These are phyloP conservation scores for Globisporangium cystogenes DNA, from an alignment of 352 stramenopile species.

Conservation along the genomic window DNA sequence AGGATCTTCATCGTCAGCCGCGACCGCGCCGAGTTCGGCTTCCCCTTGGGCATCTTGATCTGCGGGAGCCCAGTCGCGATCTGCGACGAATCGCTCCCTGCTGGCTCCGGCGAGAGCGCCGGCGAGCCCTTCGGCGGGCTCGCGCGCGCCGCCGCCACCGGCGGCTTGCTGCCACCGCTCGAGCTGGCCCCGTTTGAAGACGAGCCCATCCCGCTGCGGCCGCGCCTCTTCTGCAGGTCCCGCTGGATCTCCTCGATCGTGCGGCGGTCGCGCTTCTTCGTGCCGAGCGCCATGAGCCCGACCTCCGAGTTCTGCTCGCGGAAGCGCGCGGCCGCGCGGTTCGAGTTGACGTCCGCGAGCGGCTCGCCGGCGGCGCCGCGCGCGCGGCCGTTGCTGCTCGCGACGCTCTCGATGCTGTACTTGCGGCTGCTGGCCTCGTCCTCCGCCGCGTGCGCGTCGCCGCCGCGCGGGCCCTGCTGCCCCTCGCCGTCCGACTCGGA, in stretches of 20 bases:
- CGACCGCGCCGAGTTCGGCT: conserved; percentile 63
- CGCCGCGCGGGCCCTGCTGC: conserved; percentile 19
- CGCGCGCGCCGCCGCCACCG: conserved; percentile 18
- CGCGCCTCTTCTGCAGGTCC: conserved; percentile 66
- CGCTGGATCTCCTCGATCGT: conserved; percentile 88
- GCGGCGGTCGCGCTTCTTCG: conserved; percentile 77
- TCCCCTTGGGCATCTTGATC: conserved; percentile 41
- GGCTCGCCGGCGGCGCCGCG: conserved; percentile 17
- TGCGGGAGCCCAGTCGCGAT: conserved; percentile 19
- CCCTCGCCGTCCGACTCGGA: conserved; percentile 60
- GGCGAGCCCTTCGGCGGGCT: conserved; percentile 65
- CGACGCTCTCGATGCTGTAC: conserved; percentile 30
- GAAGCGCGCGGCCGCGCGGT: conserved; percentile 56
- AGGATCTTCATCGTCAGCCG: conserved; percentile 74
- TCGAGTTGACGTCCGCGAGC: conserved; percentile 65
- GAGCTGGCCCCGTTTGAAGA: conserved; percentile 5
- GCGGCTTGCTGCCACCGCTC: conserved; percentile 2
- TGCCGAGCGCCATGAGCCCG: conserved; percentile 72
- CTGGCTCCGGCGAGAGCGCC: conserved; percentile 56
- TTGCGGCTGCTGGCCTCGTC: conserved; percentile 18
- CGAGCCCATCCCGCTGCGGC: conserved; percentile 5
- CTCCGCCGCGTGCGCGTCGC: conserved; percentile 11
- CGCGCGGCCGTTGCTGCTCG: conserved; percentile 16
- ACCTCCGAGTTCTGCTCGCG: conserved; percentile 45
- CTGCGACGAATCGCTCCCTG: conserved; percentile 18